A percentile compares a stretch with the other conserved stretches of the same genome.
These are phyloP conservation scores for Cydonia oblonga DNA, from an alignment of 331 rosid species.

Conservation along the genomic window DNA sequence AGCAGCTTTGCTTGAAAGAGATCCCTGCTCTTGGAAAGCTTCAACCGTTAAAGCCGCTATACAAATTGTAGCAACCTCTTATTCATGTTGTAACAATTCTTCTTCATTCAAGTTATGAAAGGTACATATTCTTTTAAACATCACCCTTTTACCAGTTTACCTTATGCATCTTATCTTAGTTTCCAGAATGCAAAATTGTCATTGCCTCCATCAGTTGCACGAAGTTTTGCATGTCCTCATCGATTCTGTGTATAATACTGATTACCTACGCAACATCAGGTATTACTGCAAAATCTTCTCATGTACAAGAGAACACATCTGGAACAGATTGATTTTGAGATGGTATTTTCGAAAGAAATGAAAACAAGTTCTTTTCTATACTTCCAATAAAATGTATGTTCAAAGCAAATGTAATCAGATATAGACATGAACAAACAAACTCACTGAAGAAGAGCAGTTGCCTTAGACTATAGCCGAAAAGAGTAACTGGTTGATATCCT, in stretches of 20 bases:
- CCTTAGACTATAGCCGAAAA: constrained; percentile 39
- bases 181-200: background rate
- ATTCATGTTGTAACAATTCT: background rate
- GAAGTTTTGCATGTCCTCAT: background rate
- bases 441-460: constrained; percentile 4
- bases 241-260: background rate
- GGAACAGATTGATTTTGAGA: too few relatives aligned
- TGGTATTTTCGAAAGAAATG: too few relatives aligned
- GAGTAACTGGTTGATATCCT: constrained; percentile 31
- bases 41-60: background rate
- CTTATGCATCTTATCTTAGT: background rate
- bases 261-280: too few relatives aligned
- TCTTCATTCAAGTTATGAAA: background rate
- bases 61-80: background rate
- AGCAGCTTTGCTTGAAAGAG: constrained; percentile 4
- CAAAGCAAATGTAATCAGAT: background rate
- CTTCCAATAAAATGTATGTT: background rate
- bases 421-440: background rate
- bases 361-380: too few relatives aligned
- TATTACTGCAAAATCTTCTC: too few relatives aligned
- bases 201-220: background rate
- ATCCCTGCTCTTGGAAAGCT: background rate
- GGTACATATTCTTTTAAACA: background rate
- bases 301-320: too few relatives aligned
- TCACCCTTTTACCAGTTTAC: background rate